Base-by-base conservation (phyloP, 257 asterid genomes). In the Datura wrightii region DNA sequence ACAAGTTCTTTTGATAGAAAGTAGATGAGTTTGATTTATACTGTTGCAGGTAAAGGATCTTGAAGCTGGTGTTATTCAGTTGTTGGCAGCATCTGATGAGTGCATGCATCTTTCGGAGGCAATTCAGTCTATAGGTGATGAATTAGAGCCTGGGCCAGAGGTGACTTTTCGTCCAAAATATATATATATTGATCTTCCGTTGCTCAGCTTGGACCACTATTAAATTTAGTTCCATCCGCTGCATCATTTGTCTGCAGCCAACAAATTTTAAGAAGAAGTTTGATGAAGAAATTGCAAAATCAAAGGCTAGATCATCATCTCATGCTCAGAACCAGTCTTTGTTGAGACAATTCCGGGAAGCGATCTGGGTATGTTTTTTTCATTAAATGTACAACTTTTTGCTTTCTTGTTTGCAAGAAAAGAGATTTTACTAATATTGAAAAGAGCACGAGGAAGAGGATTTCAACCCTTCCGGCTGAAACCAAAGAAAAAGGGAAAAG, bases 311-410 rank as follows among this genome's bases (percentile, higher is more conserved):
- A 80, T 79, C 91, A 16, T 83, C 93, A 53, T 91, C 94, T 83
- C 83, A 34, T 78, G 52, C 92, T 6, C 92, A 93, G 86, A 91
- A 90, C 86, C 86, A 89, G 84, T 86, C 65, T 53, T 85, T 89
- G 89, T 78, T 97, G 83, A 89, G 99, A 50, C 97, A 94, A 80
- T 97, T 97, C 67, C 93, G 90, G 85, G 97, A 97, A 91, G 97
- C 97, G 85, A 83, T 97, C 83, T 97, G 99, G 98, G 98, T 97
- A 93, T 78, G 87, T 50, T 67, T 46, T 65, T 36, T 69, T 67
- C n/a, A 3, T 15, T 83, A 83, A 42, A 52, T 50, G 65, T 83
- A 58, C 79, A 53, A n/a, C 36, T 16, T 34, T 65, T 69, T 66
- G 60, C 52, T 4, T 44, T 63, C 52, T 14, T 15, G 46, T 82